A percentile compares a stretch with the other conserved stretches of the same genome.
Evolutionary conservation across 805 yeast species (phyloP).

Genomic region (Yamadazyma endophytica): DNA sequence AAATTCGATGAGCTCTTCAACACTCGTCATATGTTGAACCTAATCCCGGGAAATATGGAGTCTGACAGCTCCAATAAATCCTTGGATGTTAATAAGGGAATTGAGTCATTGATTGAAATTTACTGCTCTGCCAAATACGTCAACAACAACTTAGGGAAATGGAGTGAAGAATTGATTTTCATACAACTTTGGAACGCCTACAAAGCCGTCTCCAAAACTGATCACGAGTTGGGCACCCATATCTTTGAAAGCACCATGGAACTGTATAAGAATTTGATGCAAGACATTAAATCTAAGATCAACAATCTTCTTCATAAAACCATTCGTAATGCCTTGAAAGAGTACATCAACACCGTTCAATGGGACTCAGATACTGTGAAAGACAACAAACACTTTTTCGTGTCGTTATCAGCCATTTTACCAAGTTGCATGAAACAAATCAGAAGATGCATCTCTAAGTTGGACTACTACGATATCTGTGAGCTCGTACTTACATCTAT

Average conservation of each 20-base stretch:
- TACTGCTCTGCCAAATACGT: conserved; percentile 33
- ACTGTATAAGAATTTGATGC: conserved; percentile 19
- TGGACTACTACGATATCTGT: conserved; percentile 28
- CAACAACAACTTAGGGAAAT: conserved; percentile 23
- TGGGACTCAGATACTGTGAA: conserved; percentile 23
- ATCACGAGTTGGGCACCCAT: conserved; percentile 15
- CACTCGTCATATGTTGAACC: conserved; percentile 26
- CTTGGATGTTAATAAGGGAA: conserved; percentile 20
- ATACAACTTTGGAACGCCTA: conserved; percentile 37
- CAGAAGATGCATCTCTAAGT: conserved; percentile 17
- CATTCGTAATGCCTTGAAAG: conserved; percentile 26
- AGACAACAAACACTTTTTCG: conserved; percentile 17
- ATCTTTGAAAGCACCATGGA: conserved; percentile 25
- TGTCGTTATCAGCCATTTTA: conserved; percentile 17
- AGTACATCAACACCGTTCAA: conserved; percentile 31
- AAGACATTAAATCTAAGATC: conserved; percentile 17
- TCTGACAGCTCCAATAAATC: conserved; percentile 24
- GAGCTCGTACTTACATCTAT: conserved; percentile 23
- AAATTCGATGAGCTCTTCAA: conserved; percentile 38
- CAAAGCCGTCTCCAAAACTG: conserved; percentile 14
- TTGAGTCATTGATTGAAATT: conserved; percentile 26
- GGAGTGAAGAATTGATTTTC: conserved; percentile 37
- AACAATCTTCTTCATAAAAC: conserved; percentile 31
- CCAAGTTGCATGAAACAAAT: conserved; percentile 24
- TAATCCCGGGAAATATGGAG: conserved; percentile 32